A percentile compares a stretch with the other conserved stretches of the same genome.
Conservation (phyloP, 768 basidiomycete species). For the Tremella yokohamensis region DNA sequence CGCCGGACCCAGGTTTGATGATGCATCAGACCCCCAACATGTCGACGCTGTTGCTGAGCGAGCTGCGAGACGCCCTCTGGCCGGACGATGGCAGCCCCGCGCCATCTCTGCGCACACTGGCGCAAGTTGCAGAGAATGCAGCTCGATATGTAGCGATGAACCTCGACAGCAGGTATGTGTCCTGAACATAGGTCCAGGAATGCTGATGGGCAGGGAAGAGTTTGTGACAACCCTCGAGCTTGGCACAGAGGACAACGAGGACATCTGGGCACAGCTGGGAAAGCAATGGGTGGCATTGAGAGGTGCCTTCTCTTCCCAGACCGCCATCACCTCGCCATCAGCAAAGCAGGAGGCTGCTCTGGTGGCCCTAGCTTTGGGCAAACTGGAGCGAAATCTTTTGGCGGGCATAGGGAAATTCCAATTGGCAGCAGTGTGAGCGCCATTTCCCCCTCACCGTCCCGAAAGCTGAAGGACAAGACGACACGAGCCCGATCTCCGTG, state of each 20-base stretch:
- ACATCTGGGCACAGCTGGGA: constrained; percentile 16
- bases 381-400: constrained; percentile 78
- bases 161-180: constrained; percentile 28
- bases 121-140: constrained; percentile 15
- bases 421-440: constrained; percentile 64
- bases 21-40: no score
- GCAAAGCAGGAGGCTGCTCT: constrained; percentile 24
- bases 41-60: no score
- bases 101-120: neutral
- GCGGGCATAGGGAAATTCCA: constrained; percentile 75
- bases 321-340: neutral
- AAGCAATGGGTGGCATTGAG: constrained; percentile 18
- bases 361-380: constrained; percentile 55
- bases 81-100: no score
- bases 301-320: constrained; percentile 10
- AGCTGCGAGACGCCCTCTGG: no score
- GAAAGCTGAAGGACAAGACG: constrained; percentile 14
- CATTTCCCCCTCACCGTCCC: neutral
- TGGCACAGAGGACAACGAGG: neutral
- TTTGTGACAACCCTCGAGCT: no score
- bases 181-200: no score
- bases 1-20: no score
- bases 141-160: constrained; percentile 31
- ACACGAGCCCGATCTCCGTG: constrained; percentile 68
- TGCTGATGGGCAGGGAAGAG: no score